These are phyloP conservation scores for Phlyctochytrium bullatum DNA, from an alignment of 192 early-diverging fungal species.

Conservation along the genomic window DNA sequence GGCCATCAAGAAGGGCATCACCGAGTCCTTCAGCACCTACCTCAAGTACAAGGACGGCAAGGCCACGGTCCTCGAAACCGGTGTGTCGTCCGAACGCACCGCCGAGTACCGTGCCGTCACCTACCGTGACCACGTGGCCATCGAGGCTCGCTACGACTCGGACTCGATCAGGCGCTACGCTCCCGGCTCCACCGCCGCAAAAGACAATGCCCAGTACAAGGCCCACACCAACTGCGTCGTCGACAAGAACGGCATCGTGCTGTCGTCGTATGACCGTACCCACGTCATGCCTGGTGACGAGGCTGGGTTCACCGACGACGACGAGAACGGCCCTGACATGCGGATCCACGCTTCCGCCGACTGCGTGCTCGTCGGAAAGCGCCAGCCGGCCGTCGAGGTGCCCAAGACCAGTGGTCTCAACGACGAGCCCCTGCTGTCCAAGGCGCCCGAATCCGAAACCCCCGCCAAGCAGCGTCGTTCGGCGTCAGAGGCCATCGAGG, in stretches of 20 bases:
- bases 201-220: neutral
- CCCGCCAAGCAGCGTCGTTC: no score
- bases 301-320: neutral
- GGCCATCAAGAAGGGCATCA: conserved; percentile 2
- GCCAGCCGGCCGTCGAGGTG: neutral
- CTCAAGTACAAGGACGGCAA: neutral
- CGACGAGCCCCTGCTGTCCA: neutral
- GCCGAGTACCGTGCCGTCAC: neutral
- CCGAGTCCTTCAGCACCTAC: neutral
- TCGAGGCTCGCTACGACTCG: neutral
- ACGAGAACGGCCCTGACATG: neutral
- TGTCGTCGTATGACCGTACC: neutral
- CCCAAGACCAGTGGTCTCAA: neutral
- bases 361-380: neutral
- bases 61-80: neutral
- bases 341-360: neutral
- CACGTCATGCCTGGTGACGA: neutral
- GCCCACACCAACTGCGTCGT: neutral
- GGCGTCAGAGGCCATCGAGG: no score
- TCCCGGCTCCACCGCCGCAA: neutral
- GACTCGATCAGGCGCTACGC: neutral
- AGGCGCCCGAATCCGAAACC: no score
- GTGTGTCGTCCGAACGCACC: neutral
- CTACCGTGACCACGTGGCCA: neutral
- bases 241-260: neutral